Percentiles rank a stretch among this genome's conserved stretches.
These are phyloP conservation scores for Aureobasidium leucospermi DNA, from an alignment of 2,329 filamentous ascomycete species.

Conservation along the genomic window DNA sequence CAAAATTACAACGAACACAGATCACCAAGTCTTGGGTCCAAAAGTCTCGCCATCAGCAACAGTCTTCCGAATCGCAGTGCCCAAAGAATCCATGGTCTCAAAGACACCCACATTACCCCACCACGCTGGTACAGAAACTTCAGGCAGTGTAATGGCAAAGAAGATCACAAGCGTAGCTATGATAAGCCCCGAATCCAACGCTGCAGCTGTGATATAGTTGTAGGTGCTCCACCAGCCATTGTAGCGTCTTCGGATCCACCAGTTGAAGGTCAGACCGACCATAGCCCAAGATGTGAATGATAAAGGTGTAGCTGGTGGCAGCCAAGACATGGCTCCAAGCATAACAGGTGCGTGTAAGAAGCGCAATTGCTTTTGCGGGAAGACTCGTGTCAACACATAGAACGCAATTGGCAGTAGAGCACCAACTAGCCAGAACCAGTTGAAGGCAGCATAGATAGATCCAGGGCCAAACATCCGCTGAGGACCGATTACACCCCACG, in stretches of 20 bases:
- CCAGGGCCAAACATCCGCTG: conserved; percentile 70
- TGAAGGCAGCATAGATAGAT: conserved; percentile 54
- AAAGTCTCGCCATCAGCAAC: background rate
- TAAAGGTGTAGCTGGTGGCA: background rate
- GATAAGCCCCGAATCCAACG: background rate
- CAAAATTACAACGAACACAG: no score
- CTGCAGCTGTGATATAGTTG: background rate
- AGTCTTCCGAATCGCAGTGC: background rate
- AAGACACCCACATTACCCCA: conserved; percentile 4
- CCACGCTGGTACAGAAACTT: background rate
- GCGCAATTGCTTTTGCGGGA: conserved; percentile 14
- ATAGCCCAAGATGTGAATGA: background rate
- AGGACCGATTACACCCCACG: conserved; percentile 81
- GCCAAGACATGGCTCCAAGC: background rate
- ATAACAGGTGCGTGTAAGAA: background rate
- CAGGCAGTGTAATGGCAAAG: background rate
- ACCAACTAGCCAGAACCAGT: conserved; percentile 72
- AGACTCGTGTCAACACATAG: conserved; percentile 51
- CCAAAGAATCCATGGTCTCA: conserved; percentile 1
- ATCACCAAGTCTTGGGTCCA: background rate
- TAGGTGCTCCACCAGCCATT: conserved; percentile 1
- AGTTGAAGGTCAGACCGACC: background rate
- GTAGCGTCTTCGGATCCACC: background rate
- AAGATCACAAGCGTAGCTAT: background rate
- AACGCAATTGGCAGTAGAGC: conserved; percentile 66